Conservation (phyloP, 1,284 basidiomycete genomes). For the Fomitopsis pinicola region DNA sequence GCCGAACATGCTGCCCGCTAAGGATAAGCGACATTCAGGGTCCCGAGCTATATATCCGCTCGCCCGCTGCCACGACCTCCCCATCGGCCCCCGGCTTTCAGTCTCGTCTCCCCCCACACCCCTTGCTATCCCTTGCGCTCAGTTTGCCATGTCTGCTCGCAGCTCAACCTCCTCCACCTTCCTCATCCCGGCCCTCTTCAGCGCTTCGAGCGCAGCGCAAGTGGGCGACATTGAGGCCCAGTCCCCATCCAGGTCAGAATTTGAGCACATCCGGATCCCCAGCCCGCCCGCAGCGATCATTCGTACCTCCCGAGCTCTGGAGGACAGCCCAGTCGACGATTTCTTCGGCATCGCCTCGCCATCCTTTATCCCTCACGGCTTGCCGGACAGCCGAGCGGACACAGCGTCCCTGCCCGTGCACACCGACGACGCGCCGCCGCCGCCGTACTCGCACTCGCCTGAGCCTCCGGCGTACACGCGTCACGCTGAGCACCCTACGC, state of each 20-base stretch:
- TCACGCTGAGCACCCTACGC: conserved; percentile 25
- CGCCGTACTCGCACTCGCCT: conserved; percentile 20
- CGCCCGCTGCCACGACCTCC: background rate
- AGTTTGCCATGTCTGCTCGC: background rate
- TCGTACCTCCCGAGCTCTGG: conserved; percentile 10
- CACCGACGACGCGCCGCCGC: conserved; percentile 17
- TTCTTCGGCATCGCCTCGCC: conserved; percentile 25
- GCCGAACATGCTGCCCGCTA: background rate
- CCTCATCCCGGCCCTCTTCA: conserved; percentile 7
- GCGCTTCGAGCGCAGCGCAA: conserved; percentile 5
- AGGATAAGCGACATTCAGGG: background rate
- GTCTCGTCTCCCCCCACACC: background rate
- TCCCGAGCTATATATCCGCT: background rate
- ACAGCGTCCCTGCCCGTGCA: conserved; percentile 7
- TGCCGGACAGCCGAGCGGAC: conserved; percentile 27
- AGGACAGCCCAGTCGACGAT: conserved; percentile 23
- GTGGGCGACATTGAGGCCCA: conserved; percentile 35
- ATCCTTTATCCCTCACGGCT: conserved; percentile 17
- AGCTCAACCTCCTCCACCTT: conserved; percentile 3
- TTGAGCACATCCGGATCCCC: conserved; percentile 17
- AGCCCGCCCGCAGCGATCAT: conserved; percentile 2
- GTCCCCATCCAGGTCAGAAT: conserved; percentile 33
- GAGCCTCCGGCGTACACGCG: conserved; percentile 22
- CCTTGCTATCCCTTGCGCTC: background rate
- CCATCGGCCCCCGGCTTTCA: background rate